Base-by-base conservation (phyloP, 1,284 basidiomycete species). In the Tausonia pullulans region DNA sequence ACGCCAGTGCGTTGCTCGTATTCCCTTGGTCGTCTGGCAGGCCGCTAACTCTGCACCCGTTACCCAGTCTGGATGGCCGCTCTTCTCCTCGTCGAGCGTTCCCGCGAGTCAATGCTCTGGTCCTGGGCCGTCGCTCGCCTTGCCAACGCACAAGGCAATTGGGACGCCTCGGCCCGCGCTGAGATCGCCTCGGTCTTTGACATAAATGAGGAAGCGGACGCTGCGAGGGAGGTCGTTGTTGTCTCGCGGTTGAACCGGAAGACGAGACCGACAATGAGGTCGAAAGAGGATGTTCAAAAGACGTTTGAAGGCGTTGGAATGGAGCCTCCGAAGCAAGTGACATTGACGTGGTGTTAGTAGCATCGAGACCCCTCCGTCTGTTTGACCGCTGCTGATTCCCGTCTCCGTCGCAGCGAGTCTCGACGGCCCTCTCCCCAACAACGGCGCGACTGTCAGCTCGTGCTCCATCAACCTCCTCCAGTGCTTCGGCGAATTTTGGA, bases 401-500 rank as follows among this genome's bases (percentile, higher is more conserved):
- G 16, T 48, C 27, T 10, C 14, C 6, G 9, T 13, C 27, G 14
- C 58, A 64, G 62, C 62, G 27, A 59, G 57, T 43, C 58, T 64
- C 57, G 62, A 64, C 27, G 62, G 62, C 4, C 50, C 58, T 39
- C 55, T 58, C 2, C 62, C 62, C 10, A 51, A 41, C 7, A n/a
- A 43, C 0, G 62, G 62, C 45, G 16, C 9, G 39, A 9, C 40
- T 5, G 5, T 4, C 39, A 5, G 3, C 3, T 1, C 50, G 1
- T 76, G 76, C 67, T 64, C 63, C 6, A 64, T 78, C 56, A 72
- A 75, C 61, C 68, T 75, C 41, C 70, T 74, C 10, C 63, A 68
- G 14, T 78, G 77, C 69, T 76, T 77, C 64, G 72, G 73, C 44
- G 39, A 70, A 3, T 14, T 46, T 64, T 77, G 74, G 75, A 66